Percentiles rank a stretch among this genome's conserved stretches.
These are phyloP conservation scores for Apiosordaria backusii DNA, from an alignment of 495 filamentous ascomycete species.

Conservation along the genomic window DNA sequence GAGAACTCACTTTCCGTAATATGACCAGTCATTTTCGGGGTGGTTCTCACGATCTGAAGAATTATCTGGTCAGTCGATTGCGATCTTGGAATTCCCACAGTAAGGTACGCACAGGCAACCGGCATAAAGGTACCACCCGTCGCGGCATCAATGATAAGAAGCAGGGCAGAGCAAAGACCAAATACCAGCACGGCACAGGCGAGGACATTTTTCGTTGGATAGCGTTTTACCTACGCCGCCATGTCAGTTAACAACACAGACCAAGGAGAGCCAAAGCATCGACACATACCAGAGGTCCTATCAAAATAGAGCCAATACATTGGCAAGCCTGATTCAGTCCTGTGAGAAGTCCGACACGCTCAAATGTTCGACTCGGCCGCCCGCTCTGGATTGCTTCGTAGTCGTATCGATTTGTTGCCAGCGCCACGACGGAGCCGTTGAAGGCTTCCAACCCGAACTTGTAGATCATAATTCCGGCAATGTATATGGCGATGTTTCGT, in stretches of 20 bases:
- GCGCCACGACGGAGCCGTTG: slow-evolving; percentile 42
- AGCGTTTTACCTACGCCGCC: too few species aligned
- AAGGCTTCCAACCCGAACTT: slow-evolving; percentile 48
- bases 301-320: slow-evolving; percentile 46
- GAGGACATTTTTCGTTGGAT: slow-evolving; percentile 39
- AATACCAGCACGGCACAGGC: slow-evolving; percentile 38
- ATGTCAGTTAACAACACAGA: too few species aligned
- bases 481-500: slow-evolving; percentile 43
- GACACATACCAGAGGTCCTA: slow-evolving; percentile 43
- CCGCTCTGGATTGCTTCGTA: slow-evolving; percentile 29
- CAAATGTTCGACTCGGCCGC: slow-evolving; percentile 37
- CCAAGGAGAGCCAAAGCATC: too few species aligned
- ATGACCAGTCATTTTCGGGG: slow-evolving; percentile 34
- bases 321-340: slow-evolving; percentile 46
- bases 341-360: slow-evolving; percentile 42
- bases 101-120: slow-evolving; percentile 17
- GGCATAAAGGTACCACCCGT: slow-evolving; percentile 41
- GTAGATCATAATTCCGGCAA: slow-evolving; percentile 42
- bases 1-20: slow-evolving; percentile 30
- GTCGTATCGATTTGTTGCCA: slow-evolving; percentile 46
- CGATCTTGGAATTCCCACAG: neutral
- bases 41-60: slow-evolving; percentile 21
- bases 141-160: slow-evolving; percentile 38
- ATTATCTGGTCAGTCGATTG: neutral
- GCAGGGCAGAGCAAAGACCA: slow-evolving; percentile 37